Base-by-base conservation (phyloP, 2,329 filamentous ascomycete species). In the Ceratocystis ficicola region DNA sequence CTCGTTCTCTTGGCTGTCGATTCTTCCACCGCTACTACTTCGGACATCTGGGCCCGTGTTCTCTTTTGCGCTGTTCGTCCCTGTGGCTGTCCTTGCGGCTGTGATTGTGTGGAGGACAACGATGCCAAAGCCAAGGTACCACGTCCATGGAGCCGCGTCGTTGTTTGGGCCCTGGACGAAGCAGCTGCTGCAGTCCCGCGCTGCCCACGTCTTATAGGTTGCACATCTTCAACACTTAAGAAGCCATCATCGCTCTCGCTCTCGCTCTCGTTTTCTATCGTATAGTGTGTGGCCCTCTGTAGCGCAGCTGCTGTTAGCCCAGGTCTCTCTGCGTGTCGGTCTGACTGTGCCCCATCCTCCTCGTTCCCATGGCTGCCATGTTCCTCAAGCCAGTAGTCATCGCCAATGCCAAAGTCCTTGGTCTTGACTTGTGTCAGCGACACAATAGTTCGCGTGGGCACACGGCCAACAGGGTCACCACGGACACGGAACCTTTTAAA, bases 401-500 rank as follows among this genome's bases (percentile, higher is more conserved):
- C 87, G 0, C 87, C 87, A 30, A 91, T 82, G 1, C 88, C 88
- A 71, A 86, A 88, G 46, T 84, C 83, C 70, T 89, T 89, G 62
- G 81, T 81, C 71, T 83, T 84, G 25, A 86, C 87, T 73, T 90
- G 86, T 69, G 89, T 84, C 3, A 95, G 76, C 0, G 81, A 76
- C 3, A 96, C 83, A 48, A 95, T 88, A 44, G 88, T 77, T 65
- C 76, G 77, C 32, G 77, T 74, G 1, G 75, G 73, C 2, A 76
- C 73, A 17, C 80, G 73, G 5, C 80, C 77, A 1, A 71, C 69
- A 5, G 70, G 69, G 22, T 81, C 81, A 28, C 83, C 86, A 64
- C 83, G 79, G 65, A 79, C 80, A 25, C 81, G 80, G 72, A 99
- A 99, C 71, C 85, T 88, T 74, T 99, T 99, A 77, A 96, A 99